These are phyloP conservation scores for Linanthus parryae DNA, from an alignment of 148 eudicot genomes.

Conservation along the genomic window DNA sequence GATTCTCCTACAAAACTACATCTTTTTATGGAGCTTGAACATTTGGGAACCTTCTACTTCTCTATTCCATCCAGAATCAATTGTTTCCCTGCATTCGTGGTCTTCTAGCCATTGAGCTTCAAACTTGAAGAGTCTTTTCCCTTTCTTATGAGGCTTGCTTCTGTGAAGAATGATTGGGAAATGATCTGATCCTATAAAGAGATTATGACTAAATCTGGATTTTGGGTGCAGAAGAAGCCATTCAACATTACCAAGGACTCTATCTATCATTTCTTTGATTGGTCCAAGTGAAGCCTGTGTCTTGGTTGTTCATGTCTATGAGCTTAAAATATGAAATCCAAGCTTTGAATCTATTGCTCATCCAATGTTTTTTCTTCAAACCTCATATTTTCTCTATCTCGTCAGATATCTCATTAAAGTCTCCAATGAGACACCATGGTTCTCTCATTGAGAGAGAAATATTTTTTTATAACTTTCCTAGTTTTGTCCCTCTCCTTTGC, in stretches of 20 bases:
- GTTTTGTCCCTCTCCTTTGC: neutral
- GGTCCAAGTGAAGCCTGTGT: neutral
- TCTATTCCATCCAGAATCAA: neutral
- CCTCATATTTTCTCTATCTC: neutral
- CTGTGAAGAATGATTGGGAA: neutral
- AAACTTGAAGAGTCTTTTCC: neutral
- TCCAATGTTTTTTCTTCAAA: too few species aligned
- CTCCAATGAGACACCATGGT: neutral
- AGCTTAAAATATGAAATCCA: too few species aligned
- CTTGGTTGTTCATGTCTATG: neutral
- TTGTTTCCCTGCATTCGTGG: neutral
- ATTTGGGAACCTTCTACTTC: neutral
- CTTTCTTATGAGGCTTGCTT: neutral
- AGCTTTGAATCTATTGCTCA: too few species aligned
- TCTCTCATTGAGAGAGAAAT: neutral
- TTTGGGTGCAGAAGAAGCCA: neutral
- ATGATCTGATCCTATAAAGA: neutral
- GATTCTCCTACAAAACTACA: neutral
- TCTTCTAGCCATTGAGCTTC: neutral
- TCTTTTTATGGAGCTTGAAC: neutral
- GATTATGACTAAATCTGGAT: neutral
- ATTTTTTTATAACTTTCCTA: neutral
- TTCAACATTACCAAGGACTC: neutral
- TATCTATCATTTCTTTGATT: neutral
- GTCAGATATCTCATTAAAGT: neutral